A percentile compares a stretch with the other conserved stretches of the same genome.
Evolutionary conservation across 495 filamentous ascomycete genomes (phyloP).

Genomic region (Talaromyces ruber): DNA sequence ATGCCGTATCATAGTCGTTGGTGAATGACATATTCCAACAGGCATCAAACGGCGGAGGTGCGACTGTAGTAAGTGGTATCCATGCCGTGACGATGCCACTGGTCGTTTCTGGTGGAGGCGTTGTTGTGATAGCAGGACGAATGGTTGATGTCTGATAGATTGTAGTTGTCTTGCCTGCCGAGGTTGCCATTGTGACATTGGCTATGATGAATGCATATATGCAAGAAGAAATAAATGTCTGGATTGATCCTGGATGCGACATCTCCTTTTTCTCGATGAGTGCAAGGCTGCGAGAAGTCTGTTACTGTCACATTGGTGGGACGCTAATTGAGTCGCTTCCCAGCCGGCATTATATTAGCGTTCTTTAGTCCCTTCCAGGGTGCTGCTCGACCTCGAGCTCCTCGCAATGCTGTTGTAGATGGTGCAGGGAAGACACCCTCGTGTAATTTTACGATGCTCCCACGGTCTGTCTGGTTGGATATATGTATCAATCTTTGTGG

Average conservation of each 20-base stretch:
- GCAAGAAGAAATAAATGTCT: not conserved
- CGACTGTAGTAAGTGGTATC: not conserved
- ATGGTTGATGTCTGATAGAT: no score
- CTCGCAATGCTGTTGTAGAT: not conserved
- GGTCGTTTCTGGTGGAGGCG: not conserved
- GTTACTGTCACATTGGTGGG: not conserved
- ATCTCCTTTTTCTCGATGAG: not conserved
- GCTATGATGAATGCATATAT: not conserved
- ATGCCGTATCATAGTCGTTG: no score
- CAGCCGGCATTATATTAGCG: no score
- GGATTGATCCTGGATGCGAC: not conserved
- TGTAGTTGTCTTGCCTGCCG: not conserved
- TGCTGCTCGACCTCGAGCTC: not conserved
- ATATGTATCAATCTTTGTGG: no score
- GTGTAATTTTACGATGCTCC: no score
- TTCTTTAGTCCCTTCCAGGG: not conserved
- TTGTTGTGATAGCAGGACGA: not conserved
- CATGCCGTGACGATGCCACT: not conserved
- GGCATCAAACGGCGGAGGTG: not conserved
- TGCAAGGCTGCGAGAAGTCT: not conserved
- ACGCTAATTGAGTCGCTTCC: no score
- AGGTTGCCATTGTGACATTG: not conserved
- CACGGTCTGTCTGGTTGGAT: no score
- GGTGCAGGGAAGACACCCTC: no score
- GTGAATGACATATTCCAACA: not conserved